Evolutionary conservation across 352 stramenopile species (phyloP), one percentile per base, ranked within the genome.

Genomic region (Phytophthora hibernalis): DNA sequence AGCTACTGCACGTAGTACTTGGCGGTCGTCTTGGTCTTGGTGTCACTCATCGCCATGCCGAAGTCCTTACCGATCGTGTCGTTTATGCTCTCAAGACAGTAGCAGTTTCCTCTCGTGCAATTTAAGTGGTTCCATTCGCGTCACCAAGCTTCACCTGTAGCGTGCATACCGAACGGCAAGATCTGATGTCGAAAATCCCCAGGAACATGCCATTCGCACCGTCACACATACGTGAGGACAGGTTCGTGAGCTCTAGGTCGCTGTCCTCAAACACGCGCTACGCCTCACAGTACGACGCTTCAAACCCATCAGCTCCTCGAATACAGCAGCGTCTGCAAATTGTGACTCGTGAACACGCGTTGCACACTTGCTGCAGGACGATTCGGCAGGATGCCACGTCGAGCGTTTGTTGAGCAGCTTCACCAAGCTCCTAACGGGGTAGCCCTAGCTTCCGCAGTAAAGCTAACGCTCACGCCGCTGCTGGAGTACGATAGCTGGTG

Each of bases 1-100:
- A 89, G 72, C 45, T 89, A 76, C 58, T 86, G 72, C 21, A 86
- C 69, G 42, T 77, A 74, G 68, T 87, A 86, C 50, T 79, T 68
- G 18, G 76, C 74, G 21, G 16, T 77, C 35, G 65, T 67, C 38
- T 74, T 74, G 33, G 68, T 84, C 59, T 78, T 80, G 38, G 79
- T 75, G 18, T 69, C 77, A 16, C 76, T 60, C 64, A 88, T 70
- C 69, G 87, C 82, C 33, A 91, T 51, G 28, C 80, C 76, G 56
- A 84, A 83, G 44, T 81, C 72, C 57, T 76, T 56, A 10, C 72
- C 57, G 42, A 76, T 71, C 28, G 58, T 70, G 57, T 72, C 68
- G 20, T 72, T 54, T 2, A 63, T 79, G 31, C 58, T 71, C 51
- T 63, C 54, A 7, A 74, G 53, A 10, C 71, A 64, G 24, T 63